These are phyloP conservation scores for Emericellopsis atlantica DNA, from an alignment of 2,329 filamentous ascomycete species.

Conservation along the genomic window DNA sequence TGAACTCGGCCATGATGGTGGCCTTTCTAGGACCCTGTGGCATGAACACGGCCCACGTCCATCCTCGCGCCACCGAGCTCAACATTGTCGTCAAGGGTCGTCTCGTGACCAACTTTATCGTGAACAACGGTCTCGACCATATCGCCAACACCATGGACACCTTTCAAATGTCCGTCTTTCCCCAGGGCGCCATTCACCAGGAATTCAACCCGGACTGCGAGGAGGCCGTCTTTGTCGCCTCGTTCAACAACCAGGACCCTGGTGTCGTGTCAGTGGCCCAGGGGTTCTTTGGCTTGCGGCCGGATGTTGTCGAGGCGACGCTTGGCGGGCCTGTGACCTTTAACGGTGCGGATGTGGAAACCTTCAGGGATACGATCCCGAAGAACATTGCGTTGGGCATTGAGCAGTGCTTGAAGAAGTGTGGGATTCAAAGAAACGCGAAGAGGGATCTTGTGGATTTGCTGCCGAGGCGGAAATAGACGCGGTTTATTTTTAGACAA, in stretches of 20 bases:
- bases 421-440: constrained; percentile 23
- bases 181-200: constrained; percentile 26
- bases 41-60: constrained; percentile 29
- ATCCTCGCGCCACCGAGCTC: constrained; percentile 26
- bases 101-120: constrained; percentile 7
- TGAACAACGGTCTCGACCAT: background rate
- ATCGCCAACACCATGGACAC: background rate
- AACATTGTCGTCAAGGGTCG: constrained; percentile 23
- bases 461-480: background rate
- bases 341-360: constrained; percentile 25
- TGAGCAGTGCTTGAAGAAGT: constrained; percentile 35
- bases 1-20: background rate
- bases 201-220: constrained; percentile 32
- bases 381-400: constrained; percentile 36
- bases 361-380: constrained; percentile 27
- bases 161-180: constrained; percentile 16
- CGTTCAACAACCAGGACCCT: constrained; percentile 25
- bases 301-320: constrained; percentile 9
- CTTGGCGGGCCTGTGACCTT: constrained; percentile 13
- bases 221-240: constrained; percentile 26
- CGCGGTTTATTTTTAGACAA: background rate
- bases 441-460: constrained; percentile 15
- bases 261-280: constrained; percentile 23
- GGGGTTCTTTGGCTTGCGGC: constrained; percentile 8
- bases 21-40: constrained; percentile 24